Evolutionary conservation across 768 basidiomycete genomes (phyloP).

Genomic region (Strobilomyces echinocephalus): DNA sequence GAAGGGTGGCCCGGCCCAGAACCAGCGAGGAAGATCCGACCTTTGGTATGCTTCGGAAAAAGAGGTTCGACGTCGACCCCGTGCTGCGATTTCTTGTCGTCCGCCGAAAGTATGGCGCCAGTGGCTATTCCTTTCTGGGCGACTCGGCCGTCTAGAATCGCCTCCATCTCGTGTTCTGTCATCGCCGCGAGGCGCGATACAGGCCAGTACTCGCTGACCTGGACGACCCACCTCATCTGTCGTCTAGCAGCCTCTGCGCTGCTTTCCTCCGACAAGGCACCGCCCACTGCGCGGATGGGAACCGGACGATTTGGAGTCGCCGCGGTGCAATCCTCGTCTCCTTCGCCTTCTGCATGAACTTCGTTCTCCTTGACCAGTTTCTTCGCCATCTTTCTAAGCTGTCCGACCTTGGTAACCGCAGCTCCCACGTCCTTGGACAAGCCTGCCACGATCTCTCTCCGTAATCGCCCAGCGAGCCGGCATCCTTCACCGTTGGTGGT

Average conservation of each 20-base stretch:
- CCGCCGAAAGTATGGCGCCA: conserved; percentile 23
- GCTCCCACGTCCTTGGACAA: conserved; percentile 68
- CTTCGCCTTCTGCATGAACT: conserved; percentile 34
- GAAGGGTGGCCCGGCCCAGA: conserved; percentile 95
- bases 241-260: conserved; percentile 48
- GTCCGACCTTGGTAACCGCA: conserved; percentile 72
- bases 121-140: conserved; percentile 10
- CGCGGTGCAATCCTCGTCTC: conserved; percentile 49
- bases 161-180: conserved; percentile 61
- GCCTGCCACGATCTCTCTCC: conserved; percentile 73
- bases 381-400: conserved; percentile 53
- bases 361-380: conserved; percentile 23
- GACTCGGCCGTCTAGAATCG: conserved; percentile 45
- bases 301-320: conserved; percentile 70
- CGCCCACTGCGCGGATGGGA: conserved; percentile 29
- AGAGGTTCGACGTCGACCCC: conserved; percentile 18
- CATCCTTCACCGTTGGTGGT: conserved; percentile 93
- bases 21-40: conserved; percentile 85
- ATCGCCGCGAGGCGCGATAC: conserved; percentile 69
- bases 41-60: conserved; percentile 30
- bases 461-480: conserved; percentile 71
- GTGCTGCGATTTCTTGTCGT: conserved; percentile 33
- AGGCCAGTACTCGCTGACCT: conserved; percentile 96
- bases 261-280: conserved; percentile 30
- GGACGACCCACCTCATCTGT: conserved; percentile 89